Evolutionary conservation across 306 rosid genomes (phyloP).

Genomic region (Prunus mongolica): DNA sequence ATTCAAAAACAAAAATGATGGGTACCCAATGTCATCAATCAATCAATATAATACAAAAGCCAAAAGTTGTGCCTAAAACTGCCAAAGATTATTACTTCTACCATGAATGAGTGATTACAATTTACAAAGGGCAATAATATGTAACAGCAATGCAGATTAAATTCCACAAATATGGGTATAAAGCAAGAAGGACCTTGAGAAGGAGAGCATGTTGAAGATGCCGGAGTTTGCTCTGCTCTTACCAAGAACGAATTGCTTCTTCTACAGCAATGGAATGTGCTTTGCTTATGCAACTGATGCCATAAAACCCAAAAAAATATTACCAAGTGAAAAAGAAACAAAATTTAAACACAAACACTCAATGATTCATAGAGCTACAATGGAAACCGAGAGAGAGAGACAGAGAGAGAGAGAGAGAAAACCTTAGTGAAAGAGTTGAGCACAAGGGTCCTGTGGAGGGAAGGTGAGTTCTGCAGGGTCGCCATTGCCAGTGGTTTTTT

Average conservation of each 20-base stretch:
- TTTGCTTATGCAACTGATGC: slow-evolving; percentile 39
- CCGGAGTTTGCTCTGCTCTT: slow-evolving; percentile 48
- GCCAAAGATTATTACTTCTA: background rate
- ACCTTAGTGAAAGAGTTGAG: slow-evolving; percentile 75
- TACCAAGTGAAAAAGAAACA: background rate
- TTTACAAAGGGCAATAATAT: background rate
- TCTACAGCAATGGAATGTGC: slow-evolving; percentile 44
- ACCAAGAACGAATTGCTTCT: slow-evolving; percentile 53
- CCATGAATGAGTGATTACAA: background rate
- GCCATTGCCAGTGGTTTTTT: slow-evolving; percentile 47
- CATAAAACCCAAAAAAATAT: background rate
- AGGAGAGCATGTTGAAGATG: slow-evolving; percentile 38
- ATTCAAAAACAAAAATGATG: background rate
- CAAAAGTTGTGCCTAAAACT: background rate
- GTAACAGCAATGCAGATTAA: background rate
- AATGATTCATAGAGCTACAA: background rate
- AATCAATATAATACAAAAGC: background rate
- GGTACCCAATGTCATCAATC: background rate
- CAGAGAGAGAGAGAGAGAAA: background rate
- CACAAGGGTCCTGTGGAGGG: slow-evolving; percentile 51
- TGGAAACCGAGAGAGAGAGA: background rate
- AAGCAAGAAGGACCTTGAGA: slow-evolving; percentile 51
- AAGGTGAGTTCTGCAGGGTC: slow-evolving; percentile 60
- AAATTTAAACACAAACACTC: background rate
- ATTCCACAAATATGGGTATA: background rate